Conservation (phyloP, 1,284 basidiomycete genomes). For the Trichosporon sp. region DNA sequence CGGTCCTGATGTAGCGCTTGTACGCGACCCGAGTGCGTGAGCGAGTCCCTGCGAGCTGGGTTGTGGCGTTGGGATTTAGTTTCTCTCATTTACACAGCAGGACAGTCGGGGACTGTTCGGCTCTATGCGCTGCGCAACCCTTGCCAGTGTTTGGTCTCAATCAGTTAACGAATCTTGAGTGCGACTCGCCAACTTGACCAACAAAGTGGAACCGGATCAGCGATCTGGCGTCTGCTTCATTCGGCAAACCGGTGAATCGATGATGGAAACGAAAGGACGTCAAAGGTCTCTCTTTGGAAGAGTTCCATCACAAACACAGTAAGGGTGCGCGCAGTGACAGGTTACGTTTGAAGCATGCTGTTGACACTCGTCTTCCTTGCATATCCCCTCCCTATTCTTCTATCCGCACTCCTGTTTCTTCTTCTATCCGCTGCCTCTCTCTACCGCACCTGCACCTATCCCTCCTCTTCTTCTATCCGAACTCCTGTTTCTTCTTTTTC, state of each 20-base stretch:
- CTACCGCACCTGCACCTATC: slow-evolving; percentile 8
- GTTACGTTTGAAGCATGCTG: slow-evolving; percentile 20
- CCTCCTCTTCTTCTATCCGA: slow-evolving; percentile 10
- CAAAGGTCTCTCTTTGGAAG: slow-evolving; percentile 6
- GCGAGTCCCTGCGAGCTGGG: slow-evolving; percentile 23
- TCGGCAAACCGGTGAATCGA: slow-evolving; percentile 1
- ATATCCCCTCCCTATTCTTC: neutral
- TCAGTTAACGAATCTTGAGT: slow-evolving; percentile 4
- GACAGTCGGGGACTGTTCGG: slow-evolving; percentile 3
- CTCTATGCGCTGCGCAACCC: slow-evolving; percentile 1
- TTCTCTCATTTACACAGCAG: neutral
- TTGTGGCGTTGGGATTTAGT: slow-evolving; percentile 26
- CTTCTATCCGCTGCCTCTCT: slow-evolving; percentile 6
- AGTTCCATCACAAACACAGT: slow-evolving; percentile 14
- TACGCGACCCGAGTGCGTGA: slow-evolving; percentile 19
- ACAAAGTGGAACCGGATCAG: slow-evolving; percentile 9
- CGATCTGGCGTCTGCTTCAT: slow-evolving; percentile 8
- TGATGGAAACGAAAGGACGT: neutral
- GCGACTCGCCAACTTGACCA: neutral
- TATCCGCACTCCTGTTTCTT: slow-evolving; percentile 7
- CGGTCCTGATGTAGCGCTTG: slow-evolving; percentile 12
- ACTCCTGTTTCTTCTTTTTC: slow-evolving; percentile 11
- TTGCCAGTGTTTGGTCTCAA: slow-evolving; percentile 2
- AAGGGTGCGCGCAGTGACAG: slow-evolving; percentile 22
- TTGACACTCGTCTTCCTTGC: slow-evolving; percentile 22